These are phyloP conservation scores for Coprinopsis marcescibilis DNA, from an alignment of 768 basidiomycete genomes.

Conservation along the genomic window DNA sequence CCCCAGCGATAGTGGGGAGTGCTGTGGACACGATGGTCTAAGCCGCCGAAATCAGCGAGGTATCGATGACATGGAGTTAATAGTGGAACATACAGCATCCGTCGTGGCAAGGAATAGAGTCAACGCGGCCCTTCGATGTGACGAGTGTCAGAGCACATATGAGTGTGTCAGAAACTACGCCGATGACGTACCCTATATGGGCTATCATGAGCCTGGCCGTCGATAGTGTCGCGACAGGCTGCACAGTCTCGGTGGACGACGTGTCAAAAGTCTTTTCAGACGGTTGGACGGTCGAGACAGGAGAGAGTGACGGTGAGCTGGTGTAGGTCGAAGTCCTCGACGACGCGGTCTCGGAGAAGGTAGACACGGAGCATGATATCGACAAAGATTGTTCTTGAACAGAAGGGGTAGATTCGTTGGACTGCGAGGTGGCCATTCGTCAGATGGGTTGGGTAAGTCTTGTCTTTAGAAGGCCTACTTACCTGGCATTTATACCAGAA, in stretches of 20 bases:
- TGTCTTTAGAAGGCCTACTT: slow-evolving; percentile 1
- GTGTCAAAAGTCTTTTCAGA: slow-evolving; percentile 12
- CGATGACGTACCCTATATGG: slow-evolving; percentile 56
- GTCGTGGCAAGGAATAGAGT: slow-evolving; percentile 83
- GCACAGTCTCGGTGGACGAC: slow-evolving; percentile 23
- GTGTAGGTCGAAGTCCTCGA: neutral
- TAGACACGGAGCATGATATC: neutral
- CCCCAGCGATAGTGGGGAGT: slow-evolving; percentile 72
- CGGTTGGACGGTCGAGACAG: neutral
- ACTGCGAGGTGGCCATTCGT: too few species aligned
- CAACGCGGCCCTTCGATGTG: slow-evolving; percentile 65
- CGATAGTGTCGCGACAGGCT: slow-evolving; percentile 34
- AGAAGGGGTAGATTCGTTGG: too few species aligned
- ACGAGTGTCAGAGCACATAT: neutral
- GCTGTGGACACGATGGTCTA: slow-evolving; percentile 76
- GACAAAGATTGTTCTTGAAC: too few species aligned
- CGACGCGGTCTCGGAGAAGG: neutral
- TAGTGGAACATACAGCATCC: slow-evolving; percentile 54
- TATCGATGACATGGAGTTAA: neutral
- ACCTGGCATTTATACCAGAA: slow-evolving; percentile 4
- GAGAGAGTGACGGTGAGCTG: neutral
- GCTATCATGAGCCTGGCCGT: slow-evolving; percentile 52
- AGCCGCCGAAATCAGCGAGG: neutral
- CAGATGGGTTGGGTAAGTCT: too few species aligned
- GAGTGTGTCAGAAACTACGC: neutral